These are phyloP conservation scores for Fagopyrum homotropicum DNA, from an alignment of 148 eudicot species.

Conservation along the genomic window DNA sequence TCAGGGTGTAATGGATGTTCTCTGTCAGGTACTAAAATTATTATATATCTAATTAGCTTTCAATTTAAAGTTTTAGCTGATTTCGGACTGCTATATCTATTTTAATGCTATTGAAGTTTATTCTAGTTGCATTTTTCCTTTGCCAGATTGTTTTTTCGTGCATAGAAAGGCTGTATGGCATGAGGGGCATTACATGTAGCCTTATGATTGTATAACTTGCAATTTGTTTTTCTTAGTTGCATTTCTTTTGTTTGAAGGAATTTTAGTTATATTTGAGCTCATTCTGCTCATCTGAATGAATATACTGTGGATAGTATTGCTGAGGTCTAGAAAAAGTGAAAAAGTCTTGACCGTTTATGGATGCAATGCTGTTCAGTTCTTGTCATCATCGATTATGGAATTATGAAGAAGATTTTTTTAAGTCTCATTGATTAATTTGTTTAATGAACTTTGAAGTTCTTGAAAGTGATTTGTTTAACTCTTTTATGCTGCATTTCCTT, in stretches of 20 bases:
- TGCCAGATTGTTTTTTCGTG: not conserved
- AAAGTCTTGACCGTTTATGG: too few species aligned
- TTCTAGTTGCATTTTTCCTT: not conserved
- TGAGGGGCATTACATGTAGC: not conserved
- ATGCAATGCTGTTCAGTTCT: too few species aligned
- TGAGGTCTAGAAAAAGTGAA: too few species aligned
- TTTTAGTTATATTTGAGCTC: not conserved
- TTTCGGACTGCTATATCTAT: too few species aligned
- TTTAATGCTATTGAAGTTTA: too few species aligned
- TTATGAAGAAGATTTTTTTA: too few species aligned
- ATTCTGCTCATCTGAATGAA: not conserved
- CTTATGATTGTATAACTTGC: not conserved
- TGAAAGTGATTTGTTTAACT: too few species aligned
- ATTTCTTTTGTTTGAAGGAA: not conserved
- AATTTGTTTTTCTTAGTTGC: not conserved
- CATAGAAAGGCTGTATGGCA: not conserved
- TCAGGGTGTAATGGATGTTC: constrained; percentile 71
- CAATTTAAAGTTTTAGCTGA: not conserved
- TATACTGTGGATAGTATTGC: too few species aligned
- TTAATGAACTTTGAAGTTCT: too few species aligned
- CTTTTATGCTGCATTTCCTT: too few species aligned
- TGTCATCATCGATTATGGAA: too few species aligned
- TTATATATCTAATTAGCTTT: not conserved
- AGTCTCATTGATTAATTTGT: too few species aligned
- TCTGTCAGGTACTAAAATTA: constrained; percentile 59